Evolutionary conservation across 2,329 filamentous ascomycete species (phyloP).

Genomic region (Macrophomina pseudophaseolina): DNA sequence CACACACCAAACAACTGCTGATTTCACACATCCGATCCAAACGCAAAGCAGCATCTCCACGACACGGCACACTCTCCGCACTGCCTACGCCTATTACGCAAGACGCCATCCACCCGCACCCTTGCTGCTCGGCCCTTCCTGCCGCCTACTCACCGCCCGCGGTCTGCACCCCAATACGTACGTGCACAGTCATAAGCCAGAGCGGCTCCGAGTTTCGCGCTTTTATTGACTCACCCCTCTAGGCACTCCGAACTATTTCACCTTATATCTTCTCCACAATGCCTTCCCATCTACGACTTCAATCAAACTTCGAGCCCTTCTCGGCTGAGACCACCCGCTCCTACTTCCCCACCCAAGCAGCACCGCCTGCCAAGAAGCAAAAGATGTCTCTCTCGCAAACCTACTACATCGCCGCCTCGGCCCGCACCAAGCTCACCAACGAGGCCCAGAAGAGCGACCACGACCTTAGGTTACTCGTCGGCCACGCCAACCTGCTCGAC

Average conservation of each 20-base stretch:
- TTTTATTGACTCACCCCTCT: constrained; percentile 25
- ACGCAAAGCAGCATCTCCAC: not conserved
- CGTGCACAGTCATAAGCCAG: constrained; percentile 15
- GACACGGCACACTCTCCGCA: constrained; percentile 13
- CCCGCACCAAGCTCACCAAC: constrained; percentile 90
- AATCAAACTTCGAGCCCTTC: constrained; percentile 54
- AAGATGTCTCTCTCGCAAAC: constrained; percentile 98
- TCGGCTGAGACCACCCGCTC: constrained; percentile 51
- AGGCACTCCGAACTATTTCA: constrained; percentile 18
- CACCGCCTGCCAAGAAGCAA: constrained; percentile 64
- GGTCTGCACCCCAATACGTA: constrained; percentile 18
- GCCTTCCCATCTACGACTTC: constrained; percentile 56
- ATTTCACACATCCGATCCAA: not conserved
- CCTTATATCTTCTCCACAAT: constrained; percentile 35
- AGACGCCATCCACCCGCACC: constrained; percentile 1
- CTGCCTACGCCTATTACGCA: constrained; percentile 7
- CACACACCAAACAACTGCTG: not conserved
- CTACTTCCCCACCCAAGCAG: constrained; percentile 38
- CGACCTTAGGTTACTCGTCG: constrained; percentile 92
- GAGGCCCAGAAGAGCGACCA: constrained; percentile 92
- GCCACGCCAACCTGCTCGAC: constrained; percentile 98
- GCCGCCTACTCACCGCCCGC: constrained; percentile 27
- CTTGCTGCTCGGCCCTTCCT: constrained; percentile 15
- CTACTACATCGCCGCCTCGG: constrained; percentile 97
- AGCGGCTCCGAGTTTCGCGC: constrained; percentile 19